Percentiles rank a stretch among this genome's conserved stretches.
These are phyloP conservation scores for Gyromitra esculenta DNA, from an alignment of 2,329 filamentous ascomycete species.

Conservation along the genomic window DNA sequence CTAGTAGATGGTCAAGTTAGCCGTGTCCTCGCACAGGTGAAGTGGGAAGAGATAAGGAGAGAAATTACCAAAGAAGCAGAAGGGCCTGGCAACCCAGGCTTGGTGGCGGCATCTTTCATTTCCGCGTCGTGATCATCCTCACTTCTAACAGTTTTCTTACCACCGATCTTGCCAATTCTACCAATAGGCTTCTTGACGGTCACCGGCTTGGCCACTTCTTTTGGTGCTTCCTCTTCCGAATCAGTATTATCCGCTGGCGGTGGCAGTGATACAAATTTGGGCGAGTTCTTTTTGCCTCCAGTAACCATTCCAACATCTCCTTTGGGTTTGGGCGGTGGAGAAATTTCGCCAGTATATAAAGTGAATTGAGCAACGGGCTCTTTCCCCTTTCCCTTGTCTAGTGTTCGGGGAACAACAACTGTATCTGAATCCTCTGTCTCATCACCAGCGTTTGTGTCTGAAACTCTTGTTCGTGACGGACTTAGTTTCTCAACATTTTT, in stretches of 20 bases:
- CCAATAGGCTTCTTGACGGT: conserved; percentile 36
- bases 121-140: conserved; percentile 28
- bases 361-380: neutral
- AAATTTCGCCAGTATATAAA: neutral
- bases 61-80: conserved; percentile 21
- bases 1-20: conserved; percentile 6
- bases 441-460: conserved; percentile 14
- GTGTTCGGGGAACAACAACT: conserved; percentile 28
- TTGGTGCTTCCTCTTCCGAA: conserved; percentile 5
- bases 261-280: neutral
- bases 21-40: neutral
- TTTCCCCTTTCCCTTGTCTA: conserved; percentile 31
- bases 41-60: neutral
- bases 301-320: conserved; percentile 16
- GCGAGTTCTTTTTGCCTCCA: conserved; percentile 21
- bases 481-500: neutral
- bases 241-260: conserved; percentile 9
- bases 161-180: conserved; percentile 49
- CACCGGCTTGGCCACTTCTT: conserved; percentile 7
- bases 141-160: conserved; percentile 17
- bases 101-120: conserved; percentile 8
- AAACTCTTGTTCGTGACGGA: neutral
- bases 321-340: neutral
- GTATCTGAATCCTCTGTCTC: conserved; percentile 47
- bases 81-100: neutral